Percentiles rank a stretch among this genome's conserved stretches.
These are phyloP conservation scores for Comarum palustre DNA, from an alignment of 306 rosid genomes.

Conservation along the genomic window DNA sequence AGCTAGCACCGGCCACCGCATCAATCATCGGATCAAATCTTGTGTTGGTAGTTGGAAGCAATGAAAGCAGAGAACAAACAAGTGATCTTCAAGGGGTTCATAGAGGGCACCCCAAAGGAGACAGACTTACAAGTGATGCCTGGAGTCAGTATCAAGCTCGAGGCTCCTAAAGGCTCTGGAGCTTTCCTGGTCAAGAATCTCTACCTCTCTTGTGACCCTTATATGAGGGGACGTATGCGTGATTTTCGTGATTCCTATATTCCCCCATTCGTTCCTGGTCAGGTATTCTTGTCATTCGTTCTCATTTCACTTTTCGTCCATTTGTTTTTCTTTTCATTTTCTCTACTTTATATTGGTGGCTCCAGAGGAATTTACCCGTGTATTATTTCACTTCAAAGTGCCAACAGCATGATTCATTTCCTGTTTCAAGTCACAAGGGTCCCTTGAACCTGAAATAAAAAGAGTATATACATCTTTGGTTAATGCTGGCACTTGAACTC, in stretches of 20 bases:
- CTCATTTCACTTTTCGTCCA: background rate
- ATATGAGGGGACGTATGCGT: constrained; percentile 58
- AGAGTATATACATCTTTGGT: background rate
- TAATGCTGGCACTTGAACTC: background rate
- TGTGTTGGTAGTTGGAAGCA: background rate
- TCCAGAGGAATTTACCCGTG: background rate
- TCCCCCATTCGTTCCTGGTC: constrained; percentile 42
- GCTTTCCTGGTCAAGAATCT: constrained; percentile 46
- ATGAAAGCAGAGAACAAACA: constrained; percentile 44
- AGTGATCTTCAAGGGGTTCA: constrained; percentile 39
- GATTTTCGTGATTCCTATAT: constrained; percentile 40
- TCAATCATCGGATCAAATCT: background rate
- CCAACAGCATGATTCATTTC: background rate
- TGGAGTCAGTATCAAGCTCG: constrained; percentile 24
- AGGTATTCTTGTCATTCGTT: constrained; percentile 25
- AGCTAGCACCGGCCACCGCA: background rate
- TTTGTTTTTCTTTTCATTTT: background rate
- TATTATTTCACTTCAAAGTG: background rate
- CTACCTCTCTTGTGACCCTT: constrained; percentile 55
- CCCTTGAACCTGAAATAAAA: background rate
- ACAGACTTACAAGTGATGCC: constrained; percentile 39
- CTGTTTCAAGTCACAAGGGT: background rate
- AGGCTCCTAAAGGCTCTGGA: constrained; percentile 37
- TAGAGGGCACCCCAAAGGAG: constrained; percentile 36
- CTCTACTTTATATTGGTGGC: background rate